Percentiles rank a stretch among this genome's conserved stretches.
phyloP scores from a whole-genome alignment of 192 early-diverging fungal genomes.

The Mortierella claussenii region DNA sequence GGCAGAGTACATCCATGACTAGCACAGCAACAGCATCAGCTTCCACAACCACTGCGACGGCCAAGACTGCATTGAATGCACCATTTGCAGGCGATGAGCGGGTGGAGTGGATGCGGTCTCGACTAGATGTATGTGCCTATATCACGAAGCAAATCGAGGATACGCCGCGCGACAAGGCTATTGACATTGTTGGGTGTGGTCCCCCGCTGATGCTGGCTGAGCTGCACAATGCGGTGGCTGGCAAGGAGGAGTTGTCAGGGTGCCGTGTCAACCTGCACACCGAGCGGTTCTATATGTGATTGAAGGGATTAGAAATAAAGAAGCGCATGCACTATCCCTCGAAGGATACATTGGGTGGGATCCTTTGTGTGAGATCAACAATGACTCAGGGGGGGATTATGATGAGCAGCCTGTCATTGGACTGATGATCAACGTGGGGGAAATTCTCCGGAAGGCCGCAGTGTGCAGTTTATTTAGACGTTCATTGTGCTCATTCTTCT shows the following conservation, averaged over 20 bases:
- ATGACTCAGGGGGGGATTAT: too few species aligned
- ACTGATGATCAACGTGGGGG: too few species aligned
- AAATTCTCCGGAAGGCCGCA: too few species aligned
- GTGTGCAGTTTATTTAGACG: too few species aligned
- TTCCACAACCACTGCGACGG: background rate
- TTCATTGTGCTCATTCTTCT: too few species aligned
- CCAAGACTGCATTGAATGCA: conserved; percentile 9
- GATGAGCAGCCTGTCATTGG: too few species aligned
- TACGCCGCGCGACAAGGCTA: conserved; percentile 3
- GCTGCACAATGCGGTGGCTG: conserved; percentile 41
- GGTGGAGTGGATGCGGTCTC: conserved; percentile 16
- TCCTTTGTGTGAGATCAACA: too few species aligned
- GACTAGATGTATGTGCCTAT: conserved; percentile 25
- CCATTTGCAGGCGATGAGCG: conserved; percentile 40
- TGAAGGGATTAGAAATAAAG: too few species aligned
- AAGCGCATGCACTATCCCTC: too few species aligned
- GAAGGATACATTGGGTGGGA: too few species aligned
- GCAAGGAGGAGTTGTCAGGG: conserved; percentile 26
- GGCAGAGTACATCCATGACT: background rate
- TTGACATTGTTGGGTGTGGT: conserved; percentile 47
- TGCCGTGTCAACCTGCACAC: conserved; percentile 46
- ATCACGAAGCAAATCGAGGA: conserved; percentile 18
- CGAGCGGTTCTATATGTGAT: conserved; percentile 42
- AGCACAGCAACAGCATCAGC: background rate
- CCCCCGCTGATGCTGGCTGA: conserved; percentile 35